phyloP scores from a whole-genome alignment of 768 basidiomycete genomes.

The Phlebiopsis flavidoalba region DNA sequence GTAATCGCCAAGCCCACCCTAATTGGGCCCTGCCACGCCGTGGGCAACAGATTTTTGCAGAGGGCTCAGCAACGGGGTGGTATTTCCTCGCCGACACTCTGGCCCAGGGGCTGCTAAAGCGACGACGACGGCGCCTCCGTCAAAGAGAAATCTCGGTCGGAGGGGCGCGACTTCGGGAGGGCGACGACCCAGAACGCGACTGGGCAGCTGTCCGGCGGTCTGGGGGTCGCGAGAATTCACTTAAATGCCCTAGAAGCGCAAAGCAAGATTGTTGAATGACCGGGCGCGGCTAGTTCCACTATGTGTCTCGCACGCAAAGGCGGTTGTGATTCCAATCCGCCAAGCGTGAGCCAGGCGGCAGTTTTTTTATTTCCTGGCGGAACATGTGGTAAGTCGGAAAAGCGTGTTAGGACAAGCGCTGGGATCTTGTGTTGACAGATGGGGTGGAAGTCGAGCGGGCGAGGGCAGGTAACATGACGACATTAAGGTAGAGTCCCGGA shows the following conservation, averaged over 20 bases:
- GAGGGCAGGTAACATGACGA: constrained; percentile 46
- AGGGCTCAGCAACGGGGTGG: neutral
- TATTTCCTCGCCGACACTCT: neutral
- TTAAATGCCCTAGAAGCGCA: neutral
- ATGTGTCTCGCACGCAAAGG: too few relatives aligned
- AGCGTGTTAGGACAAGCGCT: neutral
- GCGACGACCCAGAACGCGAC: too few relatives aligned
- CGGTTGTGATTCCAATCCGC: too few relatives aligned
- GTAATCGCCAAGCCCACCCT: constrained; percentile 18
- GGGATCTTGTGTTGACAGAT: constrained; percentile 7
- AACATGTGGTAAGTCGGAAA: constrained; percentile 5
- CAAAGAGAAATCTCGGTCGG: too few relatives aligned
- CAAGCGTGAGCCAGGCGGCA: too few relatives aligned
- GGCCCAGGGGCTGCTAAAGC: neutral
- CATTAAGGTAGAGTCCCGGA: constrained; percentile 31
- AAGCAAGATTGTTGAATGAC: too few relatives aligned
- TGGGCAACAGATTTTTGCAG: neutral
- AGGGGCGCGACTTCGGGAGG: too few relatives aligned
- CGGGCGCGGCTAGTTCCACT: too few relatives aligned
- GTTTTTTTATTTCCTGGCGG: neutral
- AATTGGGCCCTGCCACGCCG: neutral
- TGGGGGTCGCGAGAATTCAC: too few relatives aligned
- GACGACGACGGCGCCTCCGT: neutral
- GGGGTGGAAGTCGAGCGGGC: constrained; percentile 1
- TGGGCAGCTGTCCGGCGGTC: too few relatives aligned